phyloP scores from a whole-genome alignment of 495 filamentous ascomycete species.

The Penicillium egyptiacum region DNA sequence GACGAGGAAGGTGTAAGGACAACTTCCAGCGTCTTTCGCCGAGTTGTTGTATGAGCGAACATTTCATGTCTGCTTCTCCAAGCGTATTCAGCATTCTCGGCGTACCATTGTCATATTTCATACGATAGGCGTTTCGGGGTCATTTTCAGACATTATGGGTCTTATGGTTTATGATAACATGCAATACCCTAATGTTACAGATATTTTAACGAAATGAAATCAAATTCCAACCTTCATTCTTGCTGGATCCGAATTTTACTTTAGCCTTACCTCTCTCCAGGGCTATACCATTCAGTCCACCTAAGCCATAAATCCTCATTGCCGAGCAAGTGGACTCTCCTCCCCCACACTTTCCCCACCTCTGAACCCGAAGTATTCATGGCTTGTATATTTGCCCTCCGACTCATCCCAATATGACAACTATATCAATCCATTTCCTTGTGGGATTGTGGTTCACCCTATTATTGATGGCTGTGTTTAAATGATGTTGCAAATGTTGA shows the following conservation, averaged over 20 bases:
- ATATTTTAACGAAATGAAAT: not conserved
- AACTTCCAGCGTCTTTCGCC: not conserved
- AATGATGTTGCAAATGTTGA: too few species aligned
- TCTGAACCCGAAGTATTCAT: not conserved
- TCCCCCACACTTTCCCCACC: conserved; percentile 2
- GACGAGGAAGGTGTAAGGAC: conserved; percentile 2
- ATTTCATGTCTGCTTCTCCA: not conserved
- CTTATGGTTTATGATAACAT: conserved; percentile 6
- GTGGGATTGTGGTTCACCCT: conserved; percentile 58
- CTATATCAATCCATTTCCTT: conserved; percentile 47
- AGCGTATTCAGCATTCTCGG: conserved; percentile 11
- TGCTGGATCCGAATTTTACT: not conserved
- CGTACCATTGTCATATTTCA: not conserved
- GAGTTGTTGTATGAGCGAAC: not conserved
- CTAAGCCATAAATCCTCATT: not conserved
- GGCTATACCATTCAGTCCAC: not conserved
- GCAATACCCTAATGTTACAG: not conserved
- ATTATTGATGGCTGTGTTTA: conserved; percentile 53
- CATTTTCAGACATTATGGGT: conserved; percentile 2
- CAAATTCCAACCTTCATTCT: not conserved
- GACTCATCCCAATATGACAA: not conserved
- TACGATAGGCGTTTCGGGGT: conserved; percentile 1
- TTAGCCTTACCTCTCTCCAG: not conserved
- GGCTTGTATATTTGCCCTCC: not conserved
- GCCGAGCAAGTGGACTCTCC: conserved; percentile 1